Evolutionary conservation across 1,139 yeast genomes (phyloP).

Genomic region (Pneumocystis carinii): DNA sequence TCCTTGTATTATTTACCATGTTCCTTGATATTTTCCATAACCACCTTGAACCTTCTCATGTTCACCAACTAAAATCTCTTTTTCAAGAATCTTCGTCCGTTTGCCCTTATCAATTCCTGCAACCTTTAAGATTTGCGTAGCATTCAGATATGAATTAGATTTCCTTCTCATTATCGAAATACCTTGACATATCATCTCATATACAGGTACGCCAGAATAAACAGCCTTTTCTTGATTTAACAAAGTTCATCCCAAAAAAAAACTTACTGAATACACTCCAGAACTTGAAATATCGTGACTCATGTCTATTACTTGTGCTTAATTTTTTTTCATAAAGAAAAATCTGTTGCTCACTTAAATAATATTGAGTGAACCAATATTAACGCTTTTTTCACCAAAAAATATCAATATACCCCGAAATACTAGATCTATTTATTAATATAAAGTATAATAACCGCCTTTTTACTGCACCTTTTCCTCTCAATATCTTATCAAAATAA

Average conservation of each 20-base stretch:
- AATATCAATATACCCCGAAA: neutral
- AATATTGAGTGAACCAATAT: neutral
- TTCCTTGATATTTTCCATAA: constrained; percentile 87
- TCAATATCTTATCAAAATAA: neutral
- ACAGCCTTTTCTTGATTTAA: constrained; percentile 27
- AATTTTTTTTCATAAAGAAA: neutral
- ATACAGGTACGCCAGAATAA: constrained; percentile 52
- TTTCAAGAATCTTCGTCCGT: constrained; percentile 70
- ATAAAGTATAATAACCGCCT: neutral
- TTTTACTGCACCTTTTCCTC: neutral
- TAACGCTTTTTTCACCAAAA: neutral
- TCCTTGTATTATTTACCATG: constrained; percentile 42
- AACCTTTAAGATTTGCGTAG: constrained; percentile 76
- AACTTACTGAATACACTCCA: neutral
- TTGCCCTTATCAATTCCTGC: constrained; percentile 80
- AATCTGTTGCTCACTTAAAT: neutral
- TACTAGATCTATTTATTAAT: neutral
- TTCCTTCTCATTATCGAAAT: constrained; percentile 74
- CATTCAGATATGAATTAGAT: constrained; percentile 73
- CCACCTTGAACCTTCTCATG: constrained; percentile 95
- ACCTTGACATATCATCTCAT: constrained; percentile 53
- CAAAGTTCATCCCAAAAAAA: neutral
- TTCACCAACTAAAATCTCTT: constrained; percentile 68
- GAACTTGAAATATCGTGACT: neutral
- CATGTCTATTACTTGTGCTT: neutral